A percentile compares a stretch with the other conserved stretches of the same genome.
Conservation (phyloP, 768 basidiomycete genomes). For the Suillus tomentosus region DNA sequence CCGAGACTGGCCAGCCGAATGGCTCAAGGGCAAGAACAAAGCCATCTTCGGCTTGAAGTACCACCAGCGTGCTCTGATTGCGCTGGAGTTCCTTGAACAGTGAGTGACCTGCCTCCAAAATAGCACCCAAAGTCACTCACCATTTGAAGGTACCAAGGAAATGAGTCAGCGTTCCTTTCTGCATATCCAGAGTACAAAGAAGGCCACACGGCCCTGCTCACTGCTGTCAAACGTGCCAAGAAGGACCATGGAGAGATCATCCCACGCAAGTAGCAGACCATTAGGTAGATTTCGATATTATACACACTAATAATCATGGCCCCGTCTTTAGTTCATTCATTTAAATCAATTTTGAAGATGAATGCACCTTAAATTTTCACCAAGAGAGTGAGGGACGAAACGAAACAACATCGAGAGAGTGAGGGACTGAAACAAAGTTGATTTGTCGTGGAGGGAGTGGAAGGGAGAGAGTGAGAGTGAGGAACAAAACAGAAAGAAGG, state of each 20-base stretch:
- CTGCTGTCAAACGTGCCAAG: not conserved
- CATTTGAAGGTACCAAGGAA: constrained; percentile 3
- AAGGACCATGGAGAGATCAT: not conserved
- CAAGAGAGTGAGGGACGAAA: too few relatives aligned
- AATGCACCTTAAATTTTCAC: too few relatives aligned
- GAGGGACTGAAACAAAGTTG: too few relatives aligned
- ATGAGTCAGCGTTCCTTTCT: constrained; percentile 7
- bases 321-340: too few relatives aligned
- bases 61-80: not conserved
- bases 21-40: constrained; percentile 7
- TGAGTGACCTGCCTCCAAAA: constrained; percentile 5
- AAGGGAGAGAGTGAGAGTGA: too few relatives aligned
- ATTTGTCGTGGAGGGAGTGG: too few relatives aligned
- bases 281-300: too few relatives aligned
- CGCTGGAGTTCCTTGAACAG: constrained; percentile 11
- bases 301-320: too few relatives aligned
- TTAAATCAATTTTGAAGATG: too few relatives aligned
- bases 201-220: not conserved
- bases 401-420: too few relatives aligned
- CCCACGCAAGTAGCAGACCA: too few relatives aligned
- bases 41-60: constrained; percentile 10
- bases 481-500: too few relatives aligned
- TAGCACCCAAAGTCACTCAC: not conserved
- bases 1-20: not conserved
- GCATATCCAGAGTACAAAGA: not conserved